Percentiles rank a stretch among this genome's conserved stretches.
Conservation (phyloP, 2,329 filamentous ascomycete genomes). For the Fusarium sp. region DNA sequence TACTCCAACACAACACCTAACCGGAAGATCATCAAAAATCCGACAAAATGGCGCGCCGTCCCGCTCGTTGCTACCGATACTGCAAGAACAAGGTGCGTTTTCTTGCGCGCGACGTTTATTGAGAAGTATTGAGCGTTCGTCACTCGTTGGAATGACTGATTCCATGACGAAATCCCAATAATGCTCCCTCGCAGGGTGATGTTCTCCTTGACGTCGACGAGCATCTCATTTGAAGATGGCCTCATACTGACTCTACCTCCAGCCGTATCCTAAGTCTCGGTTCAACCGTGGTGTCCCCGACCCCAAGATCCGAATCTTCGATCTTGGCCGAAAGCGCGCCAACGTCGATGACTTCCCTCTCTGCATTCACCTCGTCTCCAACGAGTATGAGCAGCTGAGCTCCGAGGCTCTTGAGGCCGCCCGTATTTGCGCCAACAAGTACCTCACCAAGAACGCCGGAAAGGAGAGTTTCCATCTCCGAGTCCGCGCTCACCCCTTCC, state of each 20-base stretch:
- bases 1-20: slow-evolving; percentile 56
- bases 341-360: slow-evolving; percentile 99
- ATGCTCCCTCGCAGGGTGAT: slow-evolving; percentile 5
- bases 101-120: slow-evolving; percentile 20
- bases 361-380: slow-evolving; percentile 99
- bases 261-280: slow-evolving; percentile 99
- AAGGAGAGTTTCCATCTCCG: slow-evolving; percentile 82
- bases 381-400: slow-evolving; percentile 99
- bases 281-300: slow-evolving; percentile 99
- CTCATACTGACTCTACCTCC: slow-evolving; percentile 38
- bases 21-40: slow-evolving; percentile 63
- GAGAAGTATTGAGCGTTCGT: slow-evolving; percentile 30
- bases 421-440: slow-evolving; percentile 99
- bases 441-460: slow-evolving; percentile 78
- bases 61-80: slow-evolving; percentile 99
- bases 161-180: slow-evolving; percentile 28
- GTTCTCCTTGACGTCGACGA: slow-evolving; percentile 13
- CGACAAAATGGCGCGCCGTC: slow-evolving; percentile 98
- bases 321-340: slow-evolving; percentile 98
- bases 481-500: slow-evolving; percentile 95
- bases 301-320: slow-evolving; percentile 94
- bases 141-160: slow-evolving; percentile 3
- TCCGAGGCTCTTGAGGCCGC: slow-evolving; percentile 99
- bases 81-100: slow-evolving; percentile 99
- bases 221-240: background rate